Conservation (phyloP, 495 filamentous ascomycete species). For the Talaromyces wortmannii region DNA sequence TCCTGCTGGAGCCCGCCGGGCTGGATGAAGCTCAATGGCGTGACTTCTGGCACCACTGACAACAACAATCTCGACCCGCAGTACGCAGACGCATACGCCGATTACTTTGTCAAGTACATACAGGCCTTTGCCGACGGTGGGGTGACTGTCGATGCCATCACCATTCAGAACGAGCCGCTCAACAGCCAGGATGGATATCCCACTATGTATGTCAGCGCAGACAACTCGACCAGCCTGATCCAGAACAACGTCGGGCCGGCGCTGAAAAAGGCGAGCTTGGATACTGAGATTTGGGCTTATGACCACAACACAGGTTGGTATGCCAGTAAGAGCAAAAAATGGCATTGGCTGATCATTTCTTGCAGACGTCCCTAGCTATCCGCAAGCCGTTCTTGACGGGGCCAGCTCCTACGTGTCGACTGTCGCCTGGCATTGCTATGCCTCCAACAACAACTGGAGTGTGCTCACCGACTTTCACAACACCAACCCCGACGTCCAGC, state of each 20-base stretch:
- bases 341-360: background rate
- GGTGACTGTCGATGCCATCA: constrained; percentile 44
- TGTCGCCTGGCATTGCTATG: constrained; percentile 54
- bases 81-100: constrained; percentile 30
- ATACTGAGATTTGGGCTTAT: constrained; percentile 46
- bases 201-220: constrained; percentile 45
- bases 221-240: constrained; percentile 39
- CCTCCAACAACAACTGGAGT: constrained; percentile 35
- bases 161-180: constrained; percentile 51
- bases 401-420: constrained; percentile 34
- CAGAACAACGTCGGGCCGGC: constrained; percentile 45
- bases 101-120: constrained; percentile 52
- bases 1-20: constrained; percentile 47
- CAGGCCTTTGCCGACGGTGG: constrained; percentile 38
- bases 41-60: constrained; percentile 35
- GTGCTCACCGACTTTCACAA: constrained; percentile 42
- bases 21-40: constrained; percentile 52
- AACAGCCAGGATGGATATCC: constrained; percentile 44
- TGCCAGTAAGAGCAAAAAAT: background rate
- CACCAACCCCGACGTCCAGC: constrained; percentile 31
- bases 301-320: constrained; percentile 48
- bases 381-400: constrained; percentile 36
- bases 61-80: constrained; percentile 47
- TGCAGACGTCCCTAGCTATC: constrained; percentile 32
- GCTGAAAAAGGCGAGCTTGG: constrained; percentile 27